Conservation (phyloP, 164 flowering plant genomes). For the Vitis rotundifolia region DNA sequence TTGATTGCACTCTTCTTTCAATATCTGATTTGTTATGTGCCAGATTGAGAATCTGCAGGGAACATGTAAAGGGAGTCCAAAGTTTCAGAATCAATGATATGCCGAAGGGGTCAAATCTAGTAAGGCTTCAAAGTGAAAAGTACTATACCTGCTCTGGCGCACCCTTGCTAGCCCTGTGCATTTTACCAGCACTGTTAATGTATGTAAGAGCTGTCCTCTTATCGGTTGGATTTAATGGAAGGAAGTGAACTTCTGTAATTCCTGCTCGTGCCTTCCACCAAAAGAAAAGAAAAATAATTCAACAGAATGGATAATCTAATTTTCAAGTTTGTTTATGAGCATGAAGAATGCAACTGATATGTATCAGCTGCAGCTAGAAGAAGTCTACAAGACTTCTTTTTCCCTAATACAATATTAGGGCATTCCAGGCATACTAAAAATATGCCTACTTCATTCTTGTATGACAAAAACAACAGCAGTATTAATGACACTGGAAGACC, state of each 20-base stretch:
- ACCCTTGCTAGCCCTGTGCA: slow-evolving; percentile 41
- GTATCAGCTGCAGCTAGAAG: too few relatives aligned
- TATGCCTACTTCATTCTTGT: too few relatives aligned
- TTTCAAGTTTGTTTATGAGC: too few relatives aligned
- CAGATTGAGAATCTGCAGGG: slow-evolving; percentile 17
- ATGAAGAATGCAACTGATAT: too few relatives aligned
- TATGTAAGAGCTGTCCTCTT: slow-evolving; percentile 37
- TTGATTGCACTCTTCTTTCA: slow-evolving; percentile 9
- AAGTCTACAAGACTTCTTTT: too few relatives aligned
- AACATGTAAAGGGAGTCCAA: not conserved
- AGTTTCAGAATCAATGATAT: not conserved
- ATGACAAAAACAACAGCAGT: too few relatives aligned
- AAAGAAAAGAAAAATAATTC: too few relatives aligned
- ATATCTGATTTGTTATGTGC: slow-evolving; percentile 19
- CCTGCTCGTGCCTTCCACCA: slow-evolving; percentile 21
- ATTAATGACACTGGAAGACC: too few relatives aligned
- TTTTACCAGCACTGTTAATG: slow-evolving; percentile 24
- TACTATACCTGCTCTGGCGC: slow-evolving; percentile 38
- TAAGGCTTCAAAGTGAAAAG: not conserved
- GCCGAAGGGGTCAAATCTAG: not conserved
- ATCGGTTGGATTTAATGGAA: slow-evolving; percentile 38
- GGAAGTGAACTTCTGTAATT: slow-evolving; percentile 33
- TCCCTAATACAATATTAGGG: too few relatives aligned
- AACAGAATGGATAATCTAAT: too few relatives aligned
- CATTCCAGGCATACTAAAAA: too few relatives aligned